phyloP scores from a whole-genome alignment of 495 filamentous ascomycete genomes.

The Hamigera avellanea region DNA sequence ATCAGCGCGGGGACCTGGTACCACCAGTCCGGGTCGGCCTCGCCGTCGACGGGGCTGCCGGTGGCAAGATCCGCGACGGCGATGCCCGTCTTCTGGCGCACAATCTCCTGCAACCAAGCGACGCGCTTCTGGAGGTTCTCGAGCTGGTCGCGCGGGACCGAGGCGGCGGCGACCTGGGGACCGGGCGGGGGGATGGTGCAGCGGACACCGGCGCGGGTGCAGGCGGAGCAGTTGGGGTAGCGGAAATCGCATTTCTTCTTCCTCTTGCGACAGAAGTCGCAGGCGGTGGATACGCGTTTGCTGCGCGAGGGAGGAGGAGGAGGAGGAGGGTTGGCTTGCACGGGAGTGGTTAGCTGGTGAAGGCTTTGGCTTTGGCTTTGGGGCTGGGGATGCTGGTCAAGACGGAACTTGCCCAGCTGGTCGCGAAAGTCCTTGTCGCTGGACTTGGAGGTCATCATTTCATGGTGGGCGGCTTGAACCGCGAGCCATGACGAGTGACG shows the following conservation, averaged over 20 bases:
- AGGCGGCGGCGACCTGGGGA: slow-evolving; percentile 28
- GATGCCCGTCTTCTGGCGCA: slow-evolving; percentile 28
- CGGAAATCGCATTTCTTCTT: slow-evolving; percentile 46
- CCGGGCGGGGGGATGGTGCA: slow-evolving; percentile 36
- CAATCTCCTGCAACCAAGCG: slow-evolving; percentile 34
- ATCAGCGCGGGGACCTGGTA: slow-evolving; percentile 32
- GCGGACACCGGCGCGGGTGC: slow-evolving; percentile 38
- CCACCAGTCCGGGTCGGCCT: slow-evolving; percentile 30
- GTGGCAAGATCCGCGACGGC: slow-evolving; percentile 23
- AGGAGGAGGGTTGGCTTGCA: not conserved
- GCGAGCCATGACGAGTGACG: slow-evolving; percentile 16
- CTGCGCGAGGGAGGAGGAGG: slow-evolving; percentile 12
- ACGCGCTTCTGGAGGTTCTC: slow-evolving; percentile 42
- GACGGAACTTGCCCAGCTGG: slow-evolving; percentile 35
- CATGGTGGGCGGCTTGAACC: slow-evolving; percentile 21
- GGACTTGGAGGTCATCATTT: slow-evolving; percentile 8
- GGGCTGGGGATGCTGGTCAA: slow-evolving; percentile 11
- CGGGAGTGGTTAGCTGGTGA: not conserved
- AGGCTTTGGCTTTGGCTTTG: too few species aligned
- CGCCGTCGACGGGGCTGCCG: slow-evolving; percentile 24
- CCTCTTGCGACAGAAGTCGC: slow-evolving; percentile 40
- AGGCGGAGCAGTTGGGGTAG: slow-evolving; percentile 42
- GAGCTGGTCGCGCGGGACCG: slow-evolving; percentile 36
- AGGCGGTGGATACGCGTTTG: slow-evolving; percentile 37
- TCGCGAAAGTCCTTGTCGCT: slow-evolving; percentile 33